These are phyloP conservation scores for Kingdonia uniflora DNA, from an alignment of 164 flowering plant genomes.

Conservation along the genomic window DNA sequence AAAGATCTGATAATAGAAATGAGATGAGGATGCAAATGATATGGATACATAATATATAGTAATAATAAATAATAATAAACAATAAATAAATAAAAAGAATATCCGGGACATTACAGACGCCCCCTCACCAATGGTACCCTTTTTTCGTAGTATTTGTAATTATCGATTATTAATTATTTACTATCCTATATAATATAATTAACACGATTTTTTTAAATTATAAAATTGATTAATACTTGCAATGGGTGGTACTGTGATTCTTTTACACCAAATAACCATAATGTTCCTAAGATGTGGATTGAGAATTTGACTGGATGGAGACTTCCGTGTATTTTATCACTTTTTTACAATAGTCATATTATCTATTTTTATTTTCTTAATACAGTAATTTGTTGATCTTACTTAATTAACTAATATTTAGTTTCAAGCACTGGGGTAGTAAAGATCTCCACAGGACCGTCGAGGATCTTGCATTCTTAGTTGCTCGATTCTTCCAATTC, in stretches of 20 bases:
- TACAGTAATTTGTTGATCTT: background rate
- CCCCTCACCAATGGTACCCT: background rate
- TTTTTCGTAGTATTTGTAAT: background rate
- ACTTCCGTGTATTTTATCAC: background rate
- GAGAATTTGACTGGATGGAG: slow-evolving; percentile 54
- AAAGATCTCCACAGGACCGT: slow-evolving; percentile 5
- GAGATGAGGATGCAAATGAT: too few species aligned
- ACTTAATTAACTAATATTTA: background rate
- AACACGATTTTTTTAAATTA: slow-evolving; percentile 8
- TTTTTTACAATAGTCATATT: background rate
- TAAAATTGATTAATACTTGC: slow-evolving; percentile 80
- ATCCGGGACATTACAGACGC: too few species aligned
- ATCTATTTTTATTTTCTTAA: background rate
- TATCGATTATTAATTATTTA: background rate
- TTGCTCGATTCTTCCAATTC: slow-evolving; percentile 1
- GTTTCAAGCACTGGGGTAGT: slow-evolving; percentile 4
- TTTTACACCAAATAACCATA: slow-evolving; percentile 61
- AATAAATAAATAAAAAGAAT: too few species aligned
- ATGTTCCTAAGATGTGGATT: slow-evolving; percentile 79
- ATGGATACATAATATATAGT: too few species aligned
- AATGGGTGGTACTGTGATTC: slow-evolving; percentile 92
- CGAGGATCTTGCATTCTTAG: slow-evolving; percentile 5
- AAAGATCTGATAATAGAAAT: too few species aligned
- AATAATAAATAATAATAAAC: too few species aligned
- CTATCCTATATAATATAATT: background rate